Evolutionary conservation across 2,329 filamentous ascomycete genomes (phyloP).

Genomic region (Pyrenophora graminea): DNA sequence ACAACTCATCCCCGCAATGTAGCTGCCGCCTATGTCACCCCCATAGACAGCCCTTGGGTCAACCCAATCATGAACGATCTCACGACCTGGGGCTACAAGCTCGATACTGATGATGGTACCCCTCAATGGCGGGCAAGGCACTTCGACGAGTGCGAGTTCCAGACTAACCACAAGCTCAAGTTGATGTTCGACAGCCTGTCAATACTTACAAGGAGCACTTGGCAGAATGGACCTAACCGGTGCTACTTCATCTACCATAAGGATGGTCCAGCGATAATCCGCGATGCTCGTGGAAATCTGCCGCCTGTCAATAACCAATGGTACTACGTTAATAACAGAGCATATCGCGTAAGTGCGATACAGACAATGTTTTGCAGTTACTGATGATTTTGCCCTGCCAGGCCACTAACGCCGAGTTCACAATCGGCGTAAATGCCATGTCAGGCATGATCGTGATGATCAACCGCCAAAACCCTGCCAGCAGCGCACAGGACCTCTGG

Average conservation of each 20-base stretch:
- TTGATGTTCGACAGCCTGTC: constrained; percentile 12
- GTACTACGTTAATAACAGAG: constrained; percentile 16
- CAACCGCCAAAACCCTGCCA: constrained; percentile 10
- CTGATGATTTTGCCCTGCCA: neutral
- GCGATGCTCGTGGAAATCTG: constrained; percentile 4
- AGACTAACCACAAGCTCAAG: neutral
- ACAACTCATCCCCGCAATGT: constrained; percentile 1
- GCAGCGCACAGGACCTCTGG: constrained; percentile 11
- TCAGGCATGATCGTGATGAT: constrained; percentile 15
- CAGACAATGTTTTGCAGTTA: neutral
- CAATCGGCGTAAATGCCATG: constrained; percentile 15
- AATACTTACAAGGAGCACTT: constrained; percentile 6
- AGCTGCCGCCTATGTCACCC: constrained; percentile 9
- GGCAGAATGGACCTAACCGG: constrained; percentile 16
- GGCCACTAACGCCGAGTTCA: constrained; percentile 18
- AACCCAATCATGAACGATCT: constrained; percentile 9
- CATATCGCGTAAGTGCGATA: constrained; percentile 16
- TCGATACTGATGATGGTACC: constrained; percentile 5
- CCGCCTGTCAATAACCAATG: constrained; percentile 15
- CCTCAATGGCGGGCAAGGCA: constrained; percentile 3
- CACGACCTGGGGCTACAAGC: constrained; percentile 16
- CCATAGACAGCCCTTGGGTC: constrained; percentile 15
- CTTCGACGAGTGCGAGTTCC: constrained; percentile 11
- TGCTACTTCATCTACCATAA: constrained; percentile 18
- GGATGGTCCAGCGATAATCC: constrained; percentile 12